Evolutionary conservation across 75 land plant species (phyloP).

Genomic region (Cupressus sempervirens): DNA sequence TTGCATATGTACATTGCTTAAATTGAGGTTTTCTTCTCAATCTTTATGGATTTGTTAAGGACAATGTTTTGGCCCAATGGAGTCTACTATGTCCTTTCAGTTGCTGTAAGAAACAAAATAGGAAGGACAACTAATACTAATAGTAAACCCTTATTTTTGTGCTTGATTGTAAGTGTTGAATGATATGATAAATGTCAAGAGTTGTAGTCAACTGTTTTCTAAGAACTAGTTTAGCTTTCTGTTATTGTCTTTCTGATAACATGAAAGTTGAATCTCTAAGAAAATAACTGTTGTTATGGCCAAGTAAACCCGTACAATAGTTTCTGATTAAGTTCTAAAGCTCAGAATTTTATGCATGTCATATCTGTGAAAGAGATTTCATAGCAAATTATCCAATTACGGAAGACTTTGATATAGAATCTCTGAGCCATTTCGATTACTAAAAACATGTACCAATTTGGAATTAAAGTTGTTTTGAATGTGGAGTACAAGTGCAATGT

Average conservation of each 20-base stretch:
- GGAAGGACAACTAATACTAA: not conserved
- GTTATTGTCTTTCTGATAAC: not conserved
- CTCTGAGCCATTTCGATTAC: not conserved
- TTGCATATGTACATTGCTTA: not conserved
- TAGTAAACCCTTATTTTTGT: not conserved
- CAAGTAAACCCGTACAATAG: not conserved
- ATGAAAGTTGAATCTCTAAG: not conserved
- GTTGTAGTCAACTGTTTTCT: not conserved
- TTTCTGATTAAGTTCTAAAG: not conserved
- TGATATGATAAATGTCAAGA: not conserved
- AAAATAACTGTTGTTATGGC: not conserved
- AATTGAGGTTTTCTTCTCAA: not conserved
- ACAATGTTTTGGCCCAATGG: not conserved
- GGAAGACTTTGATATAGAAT: not conserved
- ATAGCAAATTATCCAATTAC: not conserved
- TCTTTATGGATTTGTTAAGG: not conserved
- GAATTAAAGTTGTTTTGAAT: not conserved
- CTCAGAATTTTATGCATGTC: not conserved
- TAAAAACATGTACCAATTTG: not conserved
- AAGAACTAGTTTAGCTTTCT: not conserved
- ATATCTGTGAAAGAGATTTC: not conserved
- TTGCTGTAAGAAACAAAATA: not conserved
- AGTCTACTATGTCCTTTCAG: not conserved
- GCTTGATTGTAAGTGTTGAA: not conserved
- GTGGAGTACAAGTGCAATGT: not conserved